phyloP scores from a whole-genome alignment of 257 asterid species.

The Solanum pimpinellifolium region DNA sequence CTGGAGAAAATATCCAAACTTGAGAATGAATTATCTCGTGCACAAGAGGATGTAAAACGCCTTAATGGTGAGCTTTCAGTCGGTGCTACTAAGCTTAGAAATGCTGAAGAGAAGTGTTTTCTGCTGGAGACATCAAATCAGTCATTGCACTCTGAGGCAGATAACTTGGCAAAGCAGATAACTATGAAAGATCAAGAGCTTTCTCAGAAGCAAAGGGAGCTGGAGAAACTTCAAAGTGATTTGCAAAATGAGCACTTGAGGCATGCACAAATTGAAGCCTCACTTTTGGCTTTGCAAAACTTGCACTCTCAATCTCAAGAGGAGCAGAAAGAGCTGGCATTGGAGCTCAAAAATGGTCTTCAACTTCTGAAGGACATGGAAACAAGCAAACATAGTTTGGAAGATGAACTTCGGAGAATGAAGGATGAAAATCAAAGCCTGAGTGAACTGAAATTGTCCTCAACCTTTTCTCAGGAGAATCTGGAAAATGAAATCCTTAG shows the following conservation, averaged over 20 bases:
- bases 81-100: constrained; percentile 38
- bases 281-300: constrained; percentile 41
- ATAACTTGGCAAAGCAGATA: constrained; percentile 52
- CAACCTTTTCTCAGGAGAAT: constrained; percentile 44
- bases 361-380: constrained; percentile 54
- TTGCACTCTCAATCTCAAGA: constrained; percentile 60
- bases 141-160: constrained; percentile 56
- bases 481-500: constrained; percentile 50
- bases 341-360: constrained; percentile 50
- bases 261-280: constrained; percentile 47
- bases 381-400: constrained; percentile 40
- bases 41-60: constrained; percentile 42
- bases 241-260: constrained; percentile 42
- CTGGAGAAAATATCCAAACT: constrained; percentile 55
- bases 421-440: constrained; percentile 46
- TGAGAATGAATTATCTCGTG: constrained; percentile 36
- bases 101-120: constrained; percentile 44
- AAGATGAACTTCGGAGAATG: constrained; percentile 46
- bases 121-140: constrained; percentile 51
- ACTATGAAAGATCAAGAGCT: constrained; percentile 70
- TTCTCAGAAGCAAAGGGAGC: constrained; percentile 49
- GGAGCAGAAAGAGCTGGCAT: constrained; percentile 50
- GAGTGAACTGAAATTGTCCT: constrained; percentile 31
- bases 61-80: constrained; percentile 39
- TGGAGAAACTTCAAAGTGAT: constrained; percentile 57